Evolutionary conservation across 768 basidiomycete genomes (phyloP).

Genomic region (Calocybe cyanea): DNA sequence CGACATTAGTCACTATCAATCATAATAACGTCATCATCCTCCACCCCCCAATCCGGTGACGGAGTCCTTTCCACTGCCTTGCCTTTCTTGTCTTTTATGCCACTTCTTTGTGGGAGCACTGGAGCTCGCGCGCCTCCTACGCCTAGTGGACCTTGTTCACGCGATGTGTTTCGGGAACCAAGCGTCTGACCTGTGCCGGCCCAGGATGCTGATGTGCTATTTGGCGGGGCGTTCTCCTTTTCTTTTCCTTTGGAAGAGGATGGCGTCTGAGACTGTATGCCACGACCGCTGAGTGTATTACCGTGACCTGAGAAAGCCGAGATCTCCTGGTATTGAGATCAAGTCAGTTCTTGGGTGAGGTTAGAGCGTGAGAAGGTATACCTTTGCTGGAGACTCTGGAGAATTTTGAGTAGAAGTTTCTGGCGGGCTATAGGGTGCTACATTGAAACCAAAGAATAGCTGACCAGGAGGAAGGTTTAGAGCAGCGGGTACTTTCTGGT

Average conservation of each 20-base stretch:
- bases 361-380: conserved; percentile 15
- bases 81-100: conserved; percentile 33
- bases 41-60: conserved; percentile 81
- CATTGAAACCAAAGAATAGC: conserved; percentile 94
- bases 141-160: conserved; percentile 42
- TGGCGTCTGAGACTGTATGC: conserved; percentile 20
- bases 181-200: conserved; percentile 49
- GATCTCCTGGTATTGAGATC: conserved; percentile 23
- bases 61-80: conserved; percentile 44
- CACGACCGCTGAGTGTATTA: conserved; percentile 58
- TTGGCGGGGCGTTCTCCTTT: conserved; percentile 41
- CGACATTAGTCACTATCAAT: conserved; percentile 70
- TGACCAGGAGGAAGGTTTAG: conserved; percentile 90
- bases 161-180: conserved; percentile 33
- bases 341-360: not conserved
- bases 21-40: conserved; percentile 79
- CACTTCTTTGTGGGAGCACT: conserved; percentile 35
- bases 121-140: conserved; percentile 54
- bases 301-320: conserved; percentile 65
- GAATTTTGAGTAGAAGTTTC: conserved; percentile 26
- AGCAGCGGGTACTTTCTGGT: conserved; percentile 81
- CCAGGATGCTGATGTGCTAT: conserved; percentile 35
- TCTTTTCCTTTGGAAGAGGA: conserved; percentile 48
- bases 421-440: conserved; percentile 62
- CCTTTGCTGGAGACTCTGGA: conserved; percentile 21